Base-by-base conservation (phyloP, 805 yeast genomes). In the Teunomyces pallodes region DNA sequence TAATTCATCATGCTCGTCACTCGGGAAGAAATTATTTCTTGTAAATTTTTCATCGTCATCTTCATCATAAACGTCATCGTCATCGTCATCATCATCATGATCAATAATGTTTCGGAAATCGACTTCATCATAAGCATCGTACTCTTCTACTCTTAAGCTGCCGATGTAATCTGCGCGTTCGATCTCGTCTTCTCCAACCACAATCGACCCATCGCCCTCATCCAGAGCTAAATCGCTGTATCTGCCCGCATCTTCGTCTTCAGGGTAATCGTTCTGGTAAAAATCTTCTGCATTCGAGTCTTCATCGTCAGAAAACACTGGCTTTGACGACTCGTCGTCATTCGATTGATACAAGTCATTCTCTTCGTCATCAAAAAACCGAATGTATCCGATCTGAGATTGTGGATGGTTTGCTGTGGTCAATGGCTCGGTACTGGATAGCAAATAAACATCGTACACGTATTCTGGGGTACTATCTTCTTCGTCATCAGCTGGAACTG, bases 261-360 rank as follows among this genome's bases (percentile, higher is more conserved):
- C 96, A 0, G 98, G 98, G 60, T 92, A 92, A 60, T 92, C 98
- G 65, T 94, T 92, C 57, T 83, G 82, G 62, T 92, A 92, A 60
- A 84, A 91, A 47, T 87, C 90, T 68, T 92, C 99, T 16, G 96
- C 96, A 60, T 87, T 87, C 0, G 94, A 86, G 60, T 87, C 95
- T 52, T 87, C 92, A 57, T 87, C 90, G 54, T 86, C 94, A 0
- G 89, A 77, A 17, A 66, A 56, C 2, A 61, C 55, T 7, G 56
- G 47, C 12, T 54, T 53, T 9, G 55, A 44, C 14, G 57, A 65
- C n/a, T 65, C 63, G 4, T 75, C 78, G n/a, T 74, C 77, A 39
- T 63, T 72, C 6, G 66, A 61, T 36, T 62, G 60, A 46, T 65
- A 59, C 20, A 67, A 54, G 2, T 69, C 78, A 10, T 70, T 72